Conservation (phyloP, 768 basidiomycete species). For the Lentinula sp. region DNA sequence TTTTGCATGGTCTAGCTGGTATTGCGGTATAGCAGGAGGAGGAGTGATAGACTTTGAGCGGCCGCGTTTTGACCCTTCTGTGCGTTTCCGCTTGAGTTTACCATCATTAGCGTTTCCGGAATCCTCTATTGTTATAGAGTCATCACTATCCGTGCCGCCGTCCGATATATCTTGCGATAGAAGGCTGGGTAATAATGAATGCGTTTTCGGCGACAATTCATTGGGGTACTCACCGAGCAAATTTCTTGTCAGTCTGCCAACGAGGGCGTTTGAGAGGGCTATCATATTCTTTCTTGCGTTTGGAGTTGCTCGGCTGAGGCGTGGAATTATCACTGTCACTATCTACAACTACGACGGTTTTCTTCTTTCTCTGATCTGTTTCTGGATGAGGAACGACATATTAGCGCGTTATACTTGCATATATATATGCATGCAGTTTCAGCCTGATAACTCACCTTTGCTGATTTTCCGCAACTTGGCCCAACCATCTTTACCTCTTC, state of each 20-base stretch:
- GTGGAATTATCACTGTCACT: constrained; percentile 27
- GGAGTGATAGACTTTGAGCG: constrained; percentile 74
- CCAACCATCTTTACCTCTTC: constrained; percentile 53
- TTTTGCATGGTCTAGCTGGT: constrained; percentile 51
- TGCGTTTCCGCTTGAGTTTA: constrained; percentile 25
- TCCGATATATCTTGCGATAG: constrained; percentile 29
- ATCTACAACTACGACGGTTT: constrained; percentile 9
- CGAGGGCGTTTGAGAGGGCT: constrained; percentile 16
- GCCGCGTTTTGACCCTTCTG: constrained; percentile 44
- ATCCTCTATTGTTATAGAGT: constrained; percentile 39
- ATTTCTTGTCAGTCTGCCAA: constrained; percentile 37
- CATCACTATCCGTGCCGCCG: constrained; percentile 34
- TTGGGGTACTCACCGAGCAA: constrained; percentile 32
- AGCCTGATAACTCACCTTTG: constrained; percentile 37
- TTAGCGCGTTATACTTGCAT: not conserved
- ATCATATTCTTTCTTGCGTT: constrained; percentile 31
- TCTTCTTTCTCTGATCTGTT: constrained; percentile 7
- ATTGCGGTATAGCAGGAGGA: constrained; percentile 53
- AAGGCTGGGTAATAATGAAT: constrained; percentile 19
- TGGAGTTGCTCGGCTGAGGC: constrained; percentile 20
- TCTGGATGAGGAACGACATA: not conserved
- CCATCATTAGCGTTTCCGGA: constrained; percentile 26
- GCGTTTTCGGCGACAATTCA: not conserved
- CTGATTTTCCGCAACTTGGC: constrained; percentile 49
- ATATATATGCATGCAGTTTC: not conserved